A percentile compares a stretch with the other conserved stretches of the same genome.
These are phyloP conservation scores for Salix dunnii DNA, from an alignment of 345 rosid genomes.

Conservation along the genomic window DNA sequence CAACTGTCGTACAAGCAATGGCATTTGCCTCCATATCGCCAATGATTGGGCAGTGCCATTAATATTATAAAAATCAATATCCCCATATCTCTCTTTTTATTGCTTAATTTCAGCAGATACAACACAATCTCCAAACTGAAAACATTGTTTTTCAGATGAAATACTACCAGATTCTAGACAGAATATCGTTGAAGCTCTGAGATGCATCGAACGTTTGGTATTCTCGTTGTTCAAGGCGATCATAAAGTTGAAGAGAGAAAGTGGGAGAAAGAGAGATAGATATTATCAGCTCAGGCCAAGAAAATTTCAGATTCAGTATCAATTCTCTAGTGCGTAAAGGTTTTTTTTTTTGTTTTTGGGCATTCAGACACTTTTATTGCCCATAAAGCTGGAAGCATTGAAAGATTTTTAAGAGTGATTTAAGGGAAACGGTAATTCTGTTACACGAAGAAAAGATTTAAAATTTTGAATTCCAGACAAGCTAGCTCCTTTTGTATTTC, in stretches of 20 bases:
- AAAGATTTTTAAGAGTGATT: no score
- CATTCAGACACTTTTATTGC: no score
- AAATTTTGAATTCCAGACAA: neutral
- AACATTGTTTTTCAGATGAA: no score
- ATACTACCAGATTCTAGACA: no score
- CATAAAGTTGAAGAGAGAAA: constrained; percentile 18
- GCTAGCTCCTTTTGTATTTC: neutral
- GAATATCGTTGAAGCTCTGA: constrained; percentile 8
- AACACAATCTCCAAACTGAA: no score
- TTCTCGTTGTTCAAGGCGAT: constrained; percentile 6
- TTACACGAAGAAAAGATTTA: neutral
- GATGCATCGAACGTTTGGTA: constrained; percentile 14
- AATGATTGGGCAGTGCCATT: constrained; percentile 9
- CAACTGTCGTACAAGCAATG: constrained; percentile 10
- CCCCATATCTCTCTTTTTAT: no score
- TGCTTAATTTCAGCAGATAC: no score
- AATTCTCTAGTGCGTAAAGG: no score
- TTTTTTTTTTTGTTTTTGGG: neutral
- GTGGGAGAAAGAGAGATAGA: constrained; percentile 35
- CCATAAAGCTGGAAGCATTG: no score
- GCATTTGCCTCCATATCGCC: neutral
- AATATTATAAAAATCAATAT: neutral
- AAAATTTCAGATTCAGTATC: neutral
- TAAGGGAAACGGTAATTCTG: no score
- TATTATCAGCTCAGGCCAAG: neutral